Evolutionary conservation across 768 basidiomycete genomes (phyloP), one percentile per base, ranked within the genome.

Genomic region (Tulasnella calospora): DNA sequence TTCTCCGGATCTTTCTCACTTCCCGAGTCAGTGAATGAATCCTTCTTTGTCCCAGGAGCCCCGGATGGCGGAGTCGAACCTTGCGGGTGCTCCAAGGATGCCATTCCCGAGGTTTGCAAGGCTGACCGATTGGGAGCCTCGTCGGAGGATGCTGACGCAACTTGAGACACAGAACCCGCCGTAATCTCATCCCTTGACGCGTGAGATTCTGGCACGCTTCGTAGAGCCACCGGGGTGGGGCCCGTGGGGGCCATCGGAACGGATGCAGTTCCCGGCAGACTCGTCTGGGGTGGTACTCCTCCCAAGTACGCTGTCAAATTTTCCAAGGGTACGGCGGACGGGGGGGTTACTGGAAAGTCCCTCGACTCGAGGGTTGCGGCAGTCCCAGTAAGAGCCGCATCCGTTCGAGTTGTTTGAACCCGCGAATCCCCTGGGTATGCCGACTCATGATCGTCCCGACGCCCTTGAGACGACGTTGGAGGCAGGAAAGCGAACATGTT

Each of bases 401-500:
- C 61, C 27, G 61, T 67, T 19, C 61, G 61, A 13, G 33, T 67
- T 33, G 61, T 30, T 67, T 27, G 61, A 7, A 67, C 15, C 23
- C 61, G 30, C 30, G 61, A 67, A 19, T 67, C 61, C 33, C 33
- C 61, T 10, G 27, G 61, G 61, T 67, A 27, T 5, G 33, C 27
- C 61, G 61, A 67, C 27, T 27, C 61, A 67, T 27, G 17, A 9
- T 67, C 61, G 61, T 67, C 61, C 35, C 61, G 61, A 17, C 61
- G 61, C 21, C 61, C 61, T 35, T 67, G 61, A 67, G 61, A 67
- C 61, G 61, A 67, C 30, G 33, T 35, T 30, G 61, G 61, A 13
- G 61, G 61, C 10, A 67, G 61, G 61, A 67, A 67, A 15, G 61
- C 61, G 61, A 67, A 67, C 61, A 67, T 67, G 33, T 67, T 67